phyloP scores from a whole-genome alignment of 192 early-diverging fungal species.

The Funneliformis mosseae region DNA sequence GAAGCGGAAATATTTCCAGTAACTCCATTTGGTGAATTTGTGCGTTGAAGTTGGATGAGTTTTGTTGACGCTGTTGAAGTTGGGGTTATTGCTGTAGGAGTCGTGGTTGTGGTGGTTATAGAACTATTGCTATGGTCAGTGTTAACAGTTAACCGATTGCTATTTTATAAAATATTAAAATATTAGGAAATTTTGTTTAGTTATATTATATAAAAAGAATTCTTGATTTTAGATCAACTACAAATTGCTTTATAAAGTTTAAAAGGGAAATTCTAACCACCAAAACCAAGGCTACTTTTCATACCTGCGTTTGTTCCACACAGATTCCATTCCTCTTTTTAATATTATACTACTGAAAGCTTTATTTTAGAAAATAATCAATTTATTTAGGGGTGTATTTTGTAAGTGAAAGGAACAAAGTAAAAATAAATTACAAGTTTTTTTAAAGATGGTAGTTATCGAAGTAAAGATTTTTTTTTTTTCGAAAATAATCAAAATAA shows the following conservation, averaged over 20 bases:
- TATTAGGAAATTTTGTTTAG: too few species aligned
- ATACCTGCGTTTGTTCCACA: constrained; percentile 7
- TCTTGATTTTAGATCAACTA: background rate
- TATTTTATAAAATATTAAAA: background rate
- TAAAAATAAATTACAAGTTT: constrained; percentile 10
- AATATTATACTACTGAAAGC: background rate
- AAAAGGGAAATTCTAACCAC: background rate
- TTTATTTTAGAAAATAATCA: background rate
- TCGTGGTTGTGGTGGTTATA: constrained; percentile 25
- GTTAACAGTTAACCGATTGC: constrained; percentile 32
- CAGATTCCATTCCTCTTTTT: constrained; percentile 3
- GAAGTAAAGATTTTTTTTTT: background rate
- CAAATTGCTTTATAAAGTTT: background rate
- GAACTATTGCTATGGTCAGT: constrained; percentile 22
- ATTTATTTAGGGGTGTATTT: background rate
- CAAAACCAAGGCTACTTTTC: background rate
- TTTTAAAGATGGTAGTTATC: background rate
- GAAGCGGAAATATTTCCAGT: constrained; percentile 17
- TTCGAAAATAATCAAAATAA: constrained; percentile 1
- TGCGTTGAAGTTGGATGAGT: constrained; percentile 36
- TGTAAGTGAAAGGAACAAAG: background rate
- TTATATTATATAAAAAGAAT: too few species aligned
- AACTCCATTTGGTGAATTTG: constrained; percentile 29
- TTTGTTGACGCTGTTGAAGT: constrained; percentile 26
- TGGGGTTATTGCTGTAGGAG: constrained; percentile 21